Base-by-base conservation (phyloP, 768 basidiomycete species). In the Phanerodontia chrysosporium region DNA sequence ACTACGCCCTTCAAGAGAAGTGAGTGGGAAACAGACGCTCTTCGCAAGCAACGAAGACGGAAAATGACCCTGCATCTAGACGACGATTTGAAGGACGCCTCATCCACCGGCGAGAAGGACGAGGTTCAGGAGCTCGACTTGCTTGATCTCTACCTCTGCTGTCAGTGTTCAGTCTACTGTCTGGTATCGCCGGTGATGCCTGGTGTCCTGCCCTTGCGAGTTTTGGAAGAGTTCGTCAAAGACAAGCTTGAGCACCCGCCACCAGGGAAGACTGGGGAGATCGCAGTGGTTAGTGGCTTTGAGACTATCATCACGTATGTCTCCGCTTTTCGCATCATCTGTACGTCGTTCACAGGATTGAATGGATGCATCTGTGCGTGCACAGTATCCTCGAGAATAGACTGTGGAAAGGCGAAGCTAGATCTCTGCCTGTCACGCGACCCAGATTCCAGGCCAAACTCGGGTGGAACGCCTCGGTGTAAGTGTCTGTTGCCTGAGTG, bases 141-240 rank as follows among this genome's bases (percentile, higher is more conserved):
- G 28, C 74, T 93, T 44, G 90, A 93, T 70, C 77, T 92, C 28
- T 93, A 89, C 66, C 75, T 92, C 46, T 94, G 92, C 69, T 93
- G 92, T 66, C 91, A 92, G 67, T 94, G 92, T 70, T 85, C 85
- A 24, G 72, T 87, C 62, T 89, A 87, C 67, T 84, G 86, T 64
- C 76, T 90, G 39, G 85, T 82, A 1, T 90, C 87, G 24, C 78
- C 80, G 16, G 74, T 86, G 53, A 85, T 92, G 49, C 83, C 90
- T 36, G 91, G 89, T 4, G 84, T 93, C 45, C 77, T 94, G 59
- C 83, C 87, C 8, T 72, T 76, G 49, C 81, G 81, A 62, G 73
- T 80, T 57, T 72, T 89, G 64, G 84, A 90, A 30, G 84, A 84
- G 59, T 82, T 90, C 55, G 70, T 78, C 8, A 77, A 78, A 42